phyloP scores from a whole-genome alignment of 805 yeast species.

The Myxozyma sirexii region DNA sequence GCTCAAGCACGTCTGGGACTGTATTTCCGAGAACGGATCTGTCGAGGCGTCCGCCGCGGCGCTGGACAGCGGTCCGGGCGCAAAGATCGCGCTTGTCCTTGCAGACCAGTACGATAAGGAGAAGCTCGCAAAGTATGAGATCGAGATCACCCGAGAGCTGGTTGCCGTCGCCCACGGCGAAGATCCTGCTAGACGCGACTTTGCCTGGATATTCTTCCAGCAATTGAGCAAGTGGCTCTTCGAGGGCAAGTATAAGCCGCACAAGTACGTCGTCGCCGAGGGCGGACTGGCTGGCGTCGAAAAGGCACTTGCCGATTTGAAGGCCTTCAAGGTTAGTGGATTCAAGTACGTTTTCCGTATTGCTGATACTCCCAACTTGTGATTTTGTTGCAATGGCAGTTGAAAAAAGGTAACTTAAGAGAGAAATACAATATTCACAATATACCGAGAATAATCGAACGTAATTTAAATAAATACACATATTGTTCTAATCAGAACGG shows the following conservation, averaged over 20 bases:
- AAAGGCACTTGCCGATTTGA: slow-evolving; percentile 8
- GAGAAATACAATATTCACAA: too few relatives aligned
- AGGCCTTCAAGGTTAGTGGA: slow-evolving; percentile 20
- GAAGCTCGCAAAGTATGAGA: not conserved
- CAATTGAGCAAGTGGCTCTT: slow-evolving; percentile 27
- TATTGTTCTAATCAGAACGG: slow-evolving; percentile 16
- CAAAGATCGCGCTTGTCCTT: slow-evolving; percentile 16
- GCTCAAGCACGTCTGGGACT: slow-evolving; percentile 22
- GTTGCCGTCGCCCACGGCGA: slow-evolving; percentile 22
- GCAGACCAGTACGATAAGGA: slow-evolving; percentile 8
- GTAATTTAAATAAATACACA: not conserved
- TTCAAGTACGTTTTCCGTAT: slow-evolving; percentile 20
- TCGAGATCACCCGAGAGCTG: not conserved
- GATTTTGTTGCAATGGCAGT: not conserved
- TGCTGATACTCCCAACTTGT: slow-evolving; percentile 26
- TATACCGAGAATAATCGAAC: too few relatives aligned
- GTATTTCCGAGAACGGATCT: slow-evolving; percentile 19
- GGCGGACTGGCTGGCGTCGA: slow-evolving; percentile 28
- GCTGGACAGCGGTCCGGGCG: slow-evolving; percentile 12
- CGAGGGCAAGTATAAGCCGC: slow-evolving; percentile 21
- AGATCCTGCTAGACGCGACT: slow-evolving; percentile 19
- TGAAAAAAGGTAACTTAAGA: too few relatives aligned
- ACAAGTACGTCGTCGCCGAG: slow-evolving; percentile 15
- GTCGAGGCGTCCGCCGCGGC: slow-evolving; percentile 10
- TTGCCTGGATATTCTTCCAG: slow-evolving; percentile 23